Evolutionary conservation across 1,284 basidiomycete species (phyloP).

Genomic region (Sanghuangporus baumii): DNA sequence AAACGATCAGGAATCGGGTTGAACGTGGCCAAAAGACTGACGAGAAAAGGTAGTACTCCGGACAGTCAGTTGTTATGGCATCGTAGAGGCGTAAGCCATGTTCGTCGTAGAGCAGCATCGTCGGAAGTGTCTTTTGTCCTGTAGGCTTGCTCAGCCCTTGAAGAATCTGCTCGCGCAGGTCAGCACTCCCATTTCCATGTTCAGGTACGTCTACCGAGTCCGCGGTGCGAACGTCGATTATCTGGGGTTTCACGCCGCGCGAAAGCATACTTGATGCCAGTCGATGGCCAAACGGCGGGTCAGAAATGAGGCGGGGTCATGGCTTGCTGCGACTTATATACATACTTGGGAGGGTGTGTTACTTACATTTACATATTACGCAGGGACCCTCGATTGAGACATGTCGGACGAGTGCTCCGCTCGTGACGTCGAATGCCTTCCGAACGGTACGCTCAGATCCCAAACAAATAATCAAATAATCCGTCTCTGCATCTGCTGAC

Average conservation of each 20-base stretch:
- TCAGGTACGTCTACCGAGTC: conserved; percentile 12
- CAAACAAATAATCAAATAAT: too few relatives aligned
- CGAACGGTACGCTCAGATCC: background rate
- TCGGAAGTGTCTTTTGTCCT: conserved; percentile 69
- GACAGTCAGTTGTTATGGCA: conserved; percentile 72
- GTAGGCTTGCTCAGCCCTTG: conserved; percentile 48
- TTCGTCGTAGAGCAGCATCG: conserved; percentile 85
- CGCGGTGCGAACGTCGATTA: conserved; percentile 11
- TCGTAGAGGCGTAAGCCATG: conserved; percentile 80
- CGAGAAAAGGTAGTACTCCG: conserved; percentile 77
- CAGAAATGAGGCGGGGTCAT: background rate
- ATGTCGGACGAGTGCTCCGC: background rate
- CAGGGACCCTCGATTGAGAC: background rate
- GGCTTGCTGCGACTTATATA: background rate
- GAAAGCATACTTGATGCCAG: background rate
- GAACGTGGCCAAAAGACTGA: background rate
- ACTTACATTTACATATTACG: background rate
- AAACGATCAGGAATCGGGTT: conserved; percentile 42
- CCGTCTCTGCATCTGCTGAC: background rate
- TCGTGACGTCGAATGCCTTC: background rate
- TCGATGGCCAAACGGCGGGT: background rate
- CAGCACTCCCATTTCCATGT: conserved; percentile 20
- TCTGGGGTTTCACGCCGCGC: background rate
- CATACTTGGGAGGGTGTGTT: background rate
- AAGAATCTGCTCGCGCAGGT: conserved; percentile 44